Percentiles rank a stretch among this genome's conserved stretches.
Evolutionary conservation across 2,329 filamentous ascomycete genomes (phyloP).

Genomic region (Monosporascus sp.): DNA sequence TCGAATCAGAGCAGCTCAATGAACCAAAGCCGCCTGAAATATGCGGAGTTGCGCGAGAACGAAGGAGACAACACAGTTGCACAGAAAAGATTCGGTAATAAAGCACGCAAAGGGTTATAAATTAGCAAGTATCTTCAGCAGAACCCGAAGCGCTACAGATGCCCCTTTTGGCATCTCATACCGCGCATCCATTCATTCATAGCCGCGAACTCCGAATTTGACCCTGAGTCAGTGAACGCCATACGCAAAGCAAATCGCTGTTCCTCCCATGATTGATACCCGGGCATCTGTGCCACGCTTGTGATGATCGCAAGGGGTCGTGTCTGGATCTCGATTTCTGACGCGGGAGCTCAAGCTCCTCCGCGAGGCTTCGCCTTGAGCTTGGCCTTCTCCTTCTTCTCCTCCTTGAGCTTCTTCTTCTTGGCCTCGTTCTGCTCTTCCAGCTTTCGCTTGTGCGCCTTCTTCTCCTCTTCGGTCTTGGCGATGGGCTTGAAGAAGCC

Average conservation of each 20-base stretch:
- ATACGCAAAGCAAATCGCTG: not conserved
- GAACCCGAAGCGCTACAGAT: not conserved
- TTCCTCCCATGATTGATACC: not conserved
- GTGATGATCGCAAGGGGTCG: too few relatives aligned
- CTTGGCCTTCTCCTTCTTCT: conserved; percentile 92
- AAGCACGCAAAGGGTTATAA: not conserved
- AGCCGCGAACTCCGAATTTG: not conserved
- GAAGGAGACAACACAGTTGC: too few relatives aligned
- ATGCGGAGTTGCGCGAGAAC: too few relatives aligned
- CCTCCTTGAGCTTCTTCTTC: conserved; percentile 92
- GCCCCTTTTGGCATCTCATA: not conserved
- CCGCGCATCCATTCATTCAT: not conserved
- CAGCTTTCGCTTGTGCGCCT: conserved; percentile 82
- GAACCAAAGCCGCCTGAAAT: too few relatives aligned
- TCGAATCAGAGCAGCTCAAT: too few relatives aligned
- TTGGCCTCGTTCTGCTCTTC: conserved; percentile 88
- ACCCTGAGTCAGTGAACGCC: not conserved
- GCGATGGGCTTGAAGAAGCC: conserved; percentile 95
- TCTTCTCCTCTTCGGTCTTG: conserved; percentile 82
- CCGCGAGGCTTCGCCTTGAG: conserved; percentile 81
- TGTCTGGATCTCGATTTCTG: too few relatives aligned
- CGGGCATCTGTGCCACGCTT: too few relatives aligned
- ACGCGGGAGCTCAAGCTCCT: conserved; percentile 4
- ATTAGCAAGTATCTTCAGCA: not conserved
- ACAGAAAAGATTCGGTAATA: not conserved